Evolutionary conservation across 768 basidiomycete species (phyloP).

Genomic region (Hypholoma fasciculare): DNA sequence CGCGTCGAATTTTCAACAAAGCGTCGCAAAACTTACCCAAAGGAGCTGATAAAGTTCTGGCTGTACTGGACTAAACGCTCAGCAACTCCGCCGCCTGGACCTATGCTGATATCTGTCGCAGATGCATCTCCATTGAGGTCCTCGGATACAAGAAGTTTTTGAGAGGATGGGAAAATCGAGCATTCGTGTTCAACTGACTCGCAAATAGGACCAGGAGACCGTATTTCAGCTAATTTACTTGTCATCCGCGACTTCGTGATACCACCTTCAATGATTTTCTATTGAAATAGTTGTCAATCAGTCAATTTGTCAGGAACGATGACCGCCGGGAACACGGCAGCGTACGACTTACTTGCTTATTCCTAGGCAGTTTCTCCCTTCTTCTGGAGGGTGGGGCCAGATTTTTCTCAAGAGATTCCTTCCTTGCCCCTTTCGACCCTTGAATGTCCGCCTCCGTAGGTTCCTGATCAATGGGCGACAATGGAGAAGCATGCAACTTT

Average conservation of each 20-base stretch:
- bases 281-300: constrained; percentile 19
- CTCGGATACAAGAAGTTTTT: constrained; percentile 7
- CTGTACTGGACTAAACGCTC: constrained; percentile 50
- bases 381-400: constrained; percentile 7
- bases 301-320: constrained; percentile 12
- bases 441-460: constrained; percentile 3
- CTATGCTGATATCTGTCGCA: constrained; percentile 24
- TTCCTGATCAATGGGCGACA: constrained; percentile 5
- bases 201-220: background rate
- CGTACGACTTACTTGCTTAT: constrained; percentile 15
- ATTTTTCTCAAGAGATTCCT: constrained; percentile 17
- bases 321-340: background rate
- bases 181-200: background rate
- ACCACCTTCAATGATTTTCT: constrained; percentile 27
- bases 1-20: background rate
- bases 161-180: constrained; percentile 10
- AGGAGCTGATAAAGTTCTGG: constrained; percentile 42
- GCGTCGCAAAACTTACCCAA: constrained; percentile 36
- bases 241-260: constrained; percentile 20
- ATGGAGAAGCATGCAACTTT: constrained; percentile 12
- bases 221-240: background rate
- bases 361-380: constrained; percentile 12
- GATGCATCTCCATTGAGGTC: constrained; percentile 17
- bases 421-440: constrained; percentile 13
- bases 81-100: constrained; percentile 38